A percentile compares a stretch with the other conserved stretches of the same genome.
phyloP scores from a whole-genome alignment of 2,329 filamentous ascomycete genomes.

The Ceratocystiopsis minuta region DNA sequence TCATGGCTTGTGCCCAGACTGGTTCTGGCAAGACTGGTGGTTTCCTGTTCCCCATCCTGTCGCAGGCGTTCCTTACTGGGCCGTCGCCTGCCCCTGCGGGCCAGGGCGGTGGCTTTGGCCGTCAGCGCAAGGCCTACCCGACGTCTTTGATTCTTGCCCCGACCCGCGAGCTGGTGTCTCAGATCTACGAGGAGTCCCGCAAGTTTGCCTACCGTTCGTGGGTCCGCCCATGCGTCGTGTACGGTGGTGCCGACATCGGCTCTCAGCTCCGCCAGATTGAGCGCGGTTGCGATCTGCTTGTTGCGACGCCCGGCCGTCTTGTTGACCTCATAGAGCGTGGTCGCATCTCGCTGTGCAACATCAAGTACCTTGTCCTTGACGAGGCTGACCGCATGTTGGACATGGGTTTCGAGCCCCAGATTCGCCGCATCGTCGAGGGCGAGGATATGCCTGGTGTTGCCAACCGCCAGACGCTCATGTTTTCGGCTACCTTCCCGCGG shows the following conservation, averaged over 20 bases:
- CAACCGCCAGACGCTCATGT: constrained; percentile 95
- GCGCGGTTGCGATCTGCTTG: constrained; percentile 86
- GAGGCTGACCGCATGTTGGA: constrained; percentile 99
- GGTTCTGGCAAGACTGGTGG: constrained; percentile 99
- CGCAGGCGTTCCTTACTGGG: constrained; percentile 86
- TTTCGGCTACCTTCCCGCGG: constrained; percentile 95
- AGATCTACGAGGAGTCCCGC: constrained; percentile 93
- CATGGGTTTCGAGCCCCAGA: constrained; percentile 99
- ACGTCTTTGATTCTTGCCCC: constrained; percentile 91
- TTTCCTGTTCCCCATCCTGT: constrained; percentile 97
- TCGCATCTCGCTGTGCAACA: constrained; percentile 91
- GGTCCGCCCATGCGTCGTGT: constrained; percentile 96
- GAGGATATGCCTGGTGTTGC: constrained; percentile 87
- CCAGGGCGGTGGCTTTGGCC: constrained; percentile 56
- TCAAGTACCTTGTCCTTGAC: constrained; percentile 97
- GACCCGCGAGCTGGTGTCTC: constrained; percentile 94
- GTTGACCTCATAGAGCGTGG: constrained; percentile 97
- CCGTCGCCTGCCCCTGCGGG: constrained; percentile 51
- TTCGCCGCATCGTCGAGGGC: constrained; percentile 92
- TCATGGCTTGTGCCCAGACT: constrained; percentile 99
- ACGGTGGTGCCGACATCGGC: constrained; percentile 96
- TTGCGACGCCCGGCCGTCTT: constrained; percentile 91
- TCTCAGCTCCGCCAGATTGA: constrained; percentile 97
- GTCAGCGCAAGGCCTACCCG: constrained; percentile 94
- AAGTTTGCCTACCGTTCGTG: constrained; percentile 98